Base-by-base conservation (phyloP, 1,139 yeast genomes). In the Suhomyces wounanorum region DNA sequence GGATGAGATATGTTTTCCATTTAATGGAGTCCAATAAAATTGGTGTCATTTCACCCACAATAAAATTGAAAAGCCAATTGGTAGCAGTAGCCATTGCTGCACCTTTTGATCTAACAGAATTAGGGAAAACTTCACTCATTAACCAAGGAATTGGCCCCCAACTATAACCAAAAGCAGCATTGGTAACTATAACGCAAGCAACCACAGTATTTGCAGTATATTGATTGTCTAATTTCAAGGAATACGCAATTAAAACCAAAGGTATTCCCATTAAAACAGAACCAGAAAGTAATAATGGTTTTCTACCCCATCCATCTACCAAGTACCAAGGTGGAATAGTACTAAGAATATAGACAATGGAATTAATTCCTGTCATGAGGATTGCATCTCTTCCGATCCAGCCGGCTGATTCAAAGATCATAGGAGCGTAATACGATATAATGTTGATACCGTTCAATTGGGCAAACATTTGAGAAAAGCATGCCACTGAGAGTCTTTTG, bases 141-240 rank as follows among this genome's bases (percentile, higher is more conserved):
- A 92, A 77, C 97, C 97, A 91, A 8, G 97, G 96, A 53, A 92
- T 85, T 3, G 97, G 97, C 10, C 97, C 97, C 96, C 96, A 90
- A 50, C 88, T 81, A 60, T 84, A 84, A 10, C 97, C 97, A 69
- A 90, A 90, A 31, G 89, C 88, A 0, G 96, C 89, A 62, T 90
- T 92, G 70, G 85, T 87, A 13, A 88, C 69, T 47, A 91, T 81
- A 23, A 91, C 96, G 60, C 88, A 82, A 1, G 81, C 63, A 2
- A 90, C 97, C 33, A 91, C 96, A 51, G 83, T 67, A 13, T 74
- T 75, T 8, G 96, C 89, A 2, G 96, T 89, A 49, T 77, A 75
- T 2, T 77, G 64, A 43, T 84, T 75, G 60, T 87, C 77, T 47
- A 85, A 64, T 62, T 74, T 81, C 64, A 89, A 77, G 39, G 89